A percentile compares a stretch with the other conserved stretches of the same genome.
phyloP scores from a whole-genome alignment of 2,329 filamentous ascomycete species.

The Apiospora koreana region DNA sequence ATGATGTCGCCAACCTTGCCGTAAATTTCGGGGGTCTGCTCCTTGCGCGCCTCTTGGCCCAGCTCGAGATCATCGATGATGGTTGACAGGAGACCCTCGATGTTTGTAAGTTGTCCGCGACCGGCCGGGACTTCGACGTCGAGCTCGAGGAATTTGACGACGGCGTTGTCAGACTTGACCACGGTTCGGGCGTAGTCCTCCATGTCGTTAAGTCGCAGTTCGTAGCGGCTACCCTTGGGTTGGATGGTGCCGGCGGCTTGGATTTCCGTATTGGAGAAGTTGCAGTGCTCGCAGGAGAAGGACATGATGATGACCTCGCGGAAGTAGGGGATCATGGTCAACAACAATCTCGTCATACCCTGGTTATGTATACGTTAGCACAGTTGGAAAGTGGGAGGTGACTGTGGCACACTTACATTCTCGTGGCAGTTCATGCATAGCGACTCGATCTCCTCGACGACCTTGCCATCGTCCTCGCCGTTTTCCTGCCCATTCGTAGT shows the following conservation, averaged over 20 bases:
- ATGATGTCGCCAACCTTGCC: slow-evolving; percentile 79
- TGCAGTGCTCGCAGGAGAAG: slow-evolving; percentile 88
- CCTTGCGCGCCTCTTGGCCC: slow-evolving; percentile 81
- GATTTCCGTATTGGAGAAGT: slow-evolving; percentile 89
- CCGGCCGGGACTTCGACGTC: slow-evolving; percentile 92
- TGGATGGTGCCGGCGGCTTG: slow-evolving; percentile 92
- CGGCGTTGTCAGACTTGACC: slow-evolving; percentile 86
- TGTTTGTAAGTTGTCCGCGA: slow-evolving; percentile 87
- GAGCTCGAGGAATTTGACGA: slow-evolving; percentile 85
- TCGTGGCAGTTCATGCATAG: slow-evolving; percentile 86
- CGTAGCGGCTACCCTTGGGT: slow-evolving; percentile 81
- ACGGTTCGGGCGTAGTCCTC: slow-evolving; percentile 83
- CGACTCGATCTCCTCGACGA: slow-evolving; percentile 72
- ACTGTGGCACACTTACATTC: slow-evolving; percentile 56
- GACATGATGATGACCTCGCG: slow-evolving; percentile 98
- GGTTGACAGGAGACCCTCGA: slow-evolving; percentile 82
- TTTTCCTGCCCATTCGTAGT: slow-evolving; percentile 28
- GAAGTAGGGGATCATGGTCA: slow-evolving; percentile 95
- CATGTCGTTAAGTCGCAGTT: slow-evolving; percentile 72
- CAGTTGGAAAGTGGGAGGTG: background rate
- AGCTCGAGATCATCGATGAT: slow-evolving; percentile 79
- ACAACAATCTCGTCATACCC: slow-evolving; percentile 82
- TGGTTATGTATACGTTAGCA: slow-evolving; percentile 35
- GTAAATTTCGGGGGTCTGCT: slow-evolving; percentile 75
- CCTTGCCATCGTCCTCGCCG: slow-evolving; percentile 48